These are phyloP conservation scores for Sutorius australiensis DNA, from an alignment of 768 basidiomycete species.

Conservation along the genomic window DNA sequence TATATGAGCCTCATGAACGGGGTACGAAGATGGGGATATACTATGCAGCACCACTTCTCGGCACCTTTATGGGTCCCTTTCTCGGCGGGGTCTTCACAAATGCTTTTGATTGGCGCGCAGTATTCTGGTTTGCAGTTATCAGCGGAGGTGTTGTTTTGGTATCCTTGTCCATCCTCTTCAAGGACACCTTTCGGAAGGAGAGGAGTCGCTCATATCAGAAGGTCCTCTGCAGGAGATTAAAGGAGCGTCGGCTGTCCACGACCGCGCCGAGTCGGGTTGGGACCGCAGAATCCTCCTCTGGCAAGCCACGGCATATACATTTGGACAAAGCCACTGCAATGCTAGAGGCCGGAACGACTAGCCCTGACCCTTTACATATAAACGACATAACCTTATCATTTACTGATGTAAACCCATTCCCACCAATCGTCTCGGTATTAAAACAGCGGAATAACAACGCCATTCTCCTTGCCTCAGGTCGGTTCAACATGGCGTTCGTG, in stretches of 20 bases:
- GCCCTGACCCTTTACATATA: neutral
- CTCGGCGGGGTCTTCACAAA: conserved; percentile 67
- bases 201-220: conserved; percentile 78
- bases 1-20: conserved; percentile 75
- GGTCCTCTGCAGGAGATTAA: conserved; percentile 46
- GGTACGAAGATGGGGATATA: conserved; percentile 81
- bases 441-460: conserved; percentile 63
- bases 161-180: conserved; percentile 61
- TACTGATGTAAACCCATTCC: conserved; percentile 68
- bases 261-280: conserved; percentile 1
- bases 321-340: neutral
- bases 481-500: neutral
- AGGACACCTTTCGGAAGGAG: conserved; percentile 79
- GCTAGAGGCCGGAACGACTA: conserved; percentile 5
- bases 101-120: conserved; percentile 72
- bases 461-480: conserved; percentile 41
- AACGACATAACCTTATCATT: conserved; percentile 51
- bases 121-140: conserved; percentile 79
- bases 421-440: conserved; percentile 56
- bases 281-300: neutral
- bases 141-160: conserved; percentile 52
- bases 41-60: conserved; percentile 77
- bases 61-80: conserved; percentile 62
- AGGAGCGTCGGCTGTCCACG: conserved; percentile 18
- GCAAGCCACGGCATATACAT: conserved; percentile 7